Conservation (phyloP, 371 early-diverging fungal genomes). For the Rhizomucor pusillus region DNA sequence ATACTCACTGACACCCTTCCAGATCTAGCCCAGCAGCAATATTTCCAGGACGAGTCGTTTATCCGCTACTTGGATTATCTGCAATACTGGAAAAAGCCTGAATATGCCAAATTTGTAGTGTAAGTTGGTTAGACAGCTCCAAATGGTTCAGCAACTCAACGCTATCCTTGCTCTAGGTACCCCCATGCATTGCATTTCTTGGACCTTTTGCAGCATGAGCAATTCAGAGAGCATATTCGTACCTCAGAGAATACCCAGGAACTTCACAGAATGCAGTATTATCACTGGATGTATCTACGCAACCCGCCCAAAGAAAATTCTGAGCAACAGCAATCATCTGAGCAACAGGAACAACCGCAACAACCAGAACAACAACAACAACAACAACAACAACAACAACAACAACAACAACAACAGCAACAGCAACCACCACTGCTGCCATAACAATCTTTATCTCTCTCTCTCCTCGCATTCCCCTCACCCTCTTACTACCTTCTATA, state of each 20-base stretch:
- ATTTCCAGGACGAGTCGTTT: constrained; percentile 80
- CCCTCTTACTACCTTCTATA: background rate
- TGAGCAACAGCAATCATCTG: constrained; percentile 2
- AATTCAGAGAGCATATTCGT: constrained; percentile 77
- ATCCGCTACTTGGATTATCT: constrained; percentile 87
- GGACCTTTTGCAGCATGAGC: constrained; percentile 75
- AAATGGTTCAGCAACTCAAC: no score
- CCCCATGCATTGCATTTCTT: constrained; percentile 87
- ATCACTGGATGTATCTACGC: constrained; percentile 78
- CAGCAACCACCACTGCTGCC: no score
- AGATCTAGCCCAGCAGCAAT: constrained; percentile 89
- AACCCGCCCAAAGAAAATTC: constrained; percentile 32
- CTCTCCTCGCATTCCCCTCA: no score
- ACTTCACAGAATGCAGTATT: constrained; percentile 83
- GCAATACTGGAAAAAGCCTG: constrained; percentile 86
- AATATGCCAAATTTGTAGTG: constrained; percentile 89
- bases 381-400: constrained; percentile 1
- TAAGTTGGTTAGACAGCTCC: constrained; percentile 31
- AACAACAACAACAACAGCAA: background rate
- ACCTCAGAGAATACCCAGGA: constrained; percentile 72
- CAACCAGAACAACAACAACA: constrained; percentile 4
- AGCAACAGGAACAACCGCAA: constrained; percentile 6
- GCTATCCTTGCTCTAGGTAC: constrained; percentile 57
- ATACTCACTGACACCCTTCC: background rate
- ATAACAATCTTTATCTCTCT: background rate